Evolutionary conservation across 768 basidiomycete genomes (phyloP).

Genomic region (Trichaptum fuscoviolaceum): DNA sequence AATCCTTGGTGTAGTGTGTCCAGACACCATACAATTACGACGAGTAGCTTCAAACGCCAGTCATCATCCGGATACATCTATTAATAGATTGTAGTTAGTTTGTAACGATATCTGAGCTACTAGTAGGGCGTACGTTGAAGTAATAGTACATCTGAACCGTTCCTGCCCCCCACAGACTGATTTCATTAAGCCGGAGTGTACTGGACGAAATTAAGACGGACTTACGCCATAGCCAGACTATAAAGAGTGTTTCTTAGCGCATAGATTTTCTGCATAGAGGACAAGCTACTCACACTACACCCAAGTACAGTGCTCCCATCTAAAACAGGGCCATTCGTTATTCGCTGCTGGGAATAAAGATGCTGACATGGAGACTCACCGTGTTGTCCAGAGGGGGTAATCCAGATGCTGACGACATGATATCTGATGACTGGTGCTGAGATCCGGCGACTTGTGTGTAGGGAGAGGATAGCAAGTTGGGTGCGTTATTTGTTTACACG

Average conservation of each 20-base stretch:
- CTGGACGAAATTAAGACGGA: not conserved
- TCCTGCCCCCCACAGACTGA: not conserved
- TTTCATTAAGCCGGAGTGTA: not conserved
- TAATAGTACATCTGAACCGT: constrained; percentile 3
- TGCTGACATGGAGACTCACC: not conserved
- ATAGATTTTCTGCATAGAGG: not conserved
- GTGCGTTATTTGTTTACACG: no score
- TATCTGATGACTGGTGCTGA: no score
- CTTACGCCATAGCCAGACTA: not conserved
- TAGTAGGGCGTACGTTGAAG: not conserved
- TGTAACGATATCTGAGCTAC: not conserved
- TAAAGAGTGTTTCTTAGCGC: not conserved
- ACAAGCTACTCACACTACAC: not conserved
- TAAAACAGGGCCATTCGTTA: not conserved
- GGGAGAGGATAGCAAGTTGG: no score
- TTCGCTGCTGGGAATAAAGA: not conserved
- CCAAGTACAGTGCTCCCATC: not conserved
- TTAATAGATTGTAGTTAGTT: not conserved
- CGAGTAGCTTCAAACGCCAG: constrained; percentile 3
- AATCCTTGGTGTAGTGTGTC: constrained; percentile 6
- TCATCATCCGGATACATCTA: not conserved
- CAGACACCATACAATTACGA: not conserved
- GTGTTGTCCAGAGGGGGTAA: constrained; percentile 1
- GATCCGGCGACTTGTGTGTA: no score
- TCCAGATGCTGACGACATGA: no score